Conservation (phyloP, 208 protist genomes). For the Acanthamoeba royreba region DNA sequence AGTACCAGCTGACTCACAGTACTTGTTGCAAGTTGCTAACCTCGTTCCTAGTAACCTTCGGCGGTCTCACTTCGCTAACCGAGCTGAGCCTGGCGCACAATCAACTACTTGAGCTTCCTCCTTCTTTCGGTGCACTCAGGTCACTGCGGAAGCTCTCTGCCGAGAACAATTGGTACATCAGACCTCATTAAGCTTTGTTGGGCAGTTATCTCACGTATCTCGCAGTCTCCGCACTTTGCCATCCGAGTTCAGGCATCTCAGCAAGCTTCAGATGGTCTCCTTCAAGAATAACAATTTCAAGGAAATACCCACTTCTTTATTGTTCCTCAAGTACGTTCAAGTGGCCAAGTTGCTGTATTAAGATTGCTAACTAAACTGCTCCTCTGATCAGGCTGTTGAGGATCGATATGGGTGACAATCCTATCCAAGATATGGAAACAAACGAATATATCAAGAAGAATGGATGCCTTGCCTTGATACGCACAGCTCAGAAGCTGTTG, state of each 20-base stretch:
- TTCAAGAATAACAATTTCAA: conserved; percentile 25
- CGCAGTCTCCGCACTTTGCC: background rate
- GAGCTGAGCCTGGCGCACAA: conserved; percentile 17
- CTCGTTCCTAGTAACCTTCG: background rate
- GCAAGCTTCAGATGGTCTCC: conserved; percentile 7
- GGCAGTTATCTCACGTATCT: background rate
- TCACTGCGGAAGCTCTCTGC: background rate
- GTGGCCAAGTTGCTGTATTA: background rate
- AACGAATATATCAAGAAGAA: background rate
- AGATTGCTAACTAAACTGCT: background rate
- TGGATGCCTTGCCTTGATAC: background rate
- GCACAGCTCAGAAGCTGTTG: background rate
- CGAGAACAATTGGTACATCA: background rate
- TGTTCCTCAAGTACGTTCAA: conserved; percentile 27
- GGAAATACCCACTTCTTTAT: background rate
- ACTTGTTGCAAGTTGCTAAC: background rate
- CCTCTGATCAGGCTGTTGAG: background rate
- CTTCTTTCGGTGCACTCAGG: background rate
- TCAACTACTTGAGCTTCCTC: background rate
- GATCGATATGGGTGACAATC: conserved; percentile 21
- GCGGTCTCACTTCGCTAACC: background rate
- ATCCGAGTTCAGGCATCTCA: background rate
- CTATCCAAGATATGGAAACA: background rate
- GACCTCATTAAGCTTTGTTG: background rate
- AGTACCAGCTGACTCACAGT: background rate